Percentiles rank a stretch among this genome's conserved stretches.
phyloP scores from a whole-genome alignment of 768 basidiomycete genomes.

The Leucocoprinus sp. region DNA sequence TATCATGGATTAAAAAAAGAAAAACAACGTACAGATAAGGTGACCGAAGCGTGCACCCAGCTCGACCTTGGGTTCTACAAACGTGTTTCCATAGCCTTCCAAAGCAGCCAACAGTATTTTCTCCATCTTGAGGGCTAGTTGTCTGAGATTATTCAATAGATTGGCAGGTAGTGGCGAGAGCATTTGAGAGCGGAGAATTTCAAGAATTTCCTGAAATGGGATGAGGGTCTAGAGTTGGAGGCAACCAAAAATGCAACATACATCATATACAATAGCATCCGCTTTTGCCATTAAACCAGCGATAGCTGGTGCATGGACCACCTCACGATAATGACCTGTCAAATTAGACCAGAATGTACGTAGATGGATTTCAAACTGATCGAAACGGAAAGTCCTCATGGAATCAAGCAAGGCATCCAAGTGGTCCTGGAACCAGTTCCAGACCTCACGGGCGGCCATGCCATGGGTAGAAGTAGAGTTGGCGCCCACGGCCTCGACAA shows the following conservation, averaged over 20 bases:
- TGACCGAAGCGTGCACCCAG: constrained; percentile 87
- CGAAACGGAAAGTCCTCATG: constrained; percentile 71
- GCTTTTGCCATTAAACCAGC: constrained; percentile 85
- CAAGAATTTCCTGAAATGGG: constrained; percentile 67
- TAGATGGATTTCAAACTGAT: constrained; percentile 84
- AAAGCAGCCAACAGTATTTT: constrained; percentile 77
- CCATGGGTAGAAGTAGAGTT: constrained; percentile 70
- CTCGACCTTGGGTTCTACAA: constrained; percentile 88
- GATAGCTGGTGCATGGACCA: constrained; percentile 83
- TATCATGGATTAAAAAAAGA: constrained; percentile 11
- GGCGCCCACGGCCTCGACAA: constrained; percentile 76
- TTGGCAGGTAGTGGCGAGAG: constrained; percentile 63
- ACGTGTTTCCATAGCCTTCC: constrained; percentile 78
- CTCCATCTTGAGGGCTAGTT: constrained; percentile 87
- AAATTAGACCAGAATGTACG: constrained; percentile 80
- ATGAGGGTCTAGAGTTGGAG: constrained; percentile 14
- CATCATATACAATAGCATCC: constrained; percentile 87
- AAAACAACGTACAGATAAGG: constrained; percentile 62
- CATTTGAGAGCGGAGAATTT: constrained; percentile 79
- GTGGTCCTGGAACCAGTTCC: constrained; percentile 91
- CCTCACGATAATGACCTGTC: constrained; percentile 69
- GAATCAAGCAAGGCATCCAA: constrained; percentile 75
- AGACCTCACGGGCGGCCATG: constrained; percentile 77
- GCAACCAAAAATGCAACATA: constrained; percentile 28
- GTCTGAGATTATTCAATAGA: constrained; percentile 64